Conservation (phyloP, 495 filamentous ascomycete species). For the Aspergillus ellipticus region DNA sequence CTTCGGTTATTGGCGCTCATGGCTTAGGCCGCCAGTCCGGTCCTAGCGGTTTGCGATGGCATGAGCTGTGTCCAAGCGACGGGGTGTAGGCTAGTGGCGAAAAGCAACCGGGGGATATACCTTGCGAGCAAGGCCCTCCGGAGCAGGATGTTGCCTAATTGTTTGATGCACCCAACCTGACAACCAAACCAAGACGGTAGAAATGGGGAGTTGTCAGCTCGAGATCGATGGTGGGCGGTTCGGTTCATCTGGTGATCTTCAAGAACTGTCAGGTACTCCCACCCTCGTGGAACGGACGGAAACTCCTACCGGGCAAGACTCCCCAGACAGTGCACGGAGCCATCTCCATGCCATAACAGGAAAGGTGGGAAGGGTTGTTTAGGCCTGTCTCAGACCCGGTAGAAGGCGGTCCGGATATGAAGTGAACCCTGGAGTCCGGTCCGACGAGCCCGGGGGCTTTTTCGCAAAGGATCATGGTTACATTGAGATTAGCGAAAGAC, state of each 20-base stretch:
- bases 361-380: background rate
- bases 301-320: background rate
- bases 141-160: background rate
- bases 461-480: background rate
- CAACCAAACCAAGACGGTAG: background rate
- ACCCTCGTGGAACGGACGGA: background rate
- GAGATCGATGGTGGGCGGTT: background rate
- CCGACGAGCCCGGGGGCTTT: background rate
- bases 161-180: background rate
- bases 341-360: background rate
- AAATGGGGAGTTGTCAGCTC: background rate
- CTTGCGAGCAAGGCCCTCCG: background rate
- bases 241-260: background rate
- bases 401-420: background rate
- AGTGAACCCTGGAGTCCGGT: background rate
- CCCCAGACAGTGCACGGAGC: background rate
- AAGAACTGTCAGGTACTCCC: slow-evolving; percentile 1
- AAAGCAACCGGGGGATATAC: background rate
- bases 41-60: background rate
- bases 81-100: background rate
- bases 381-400: background rate
- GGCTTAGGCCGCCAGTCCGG: background rate
- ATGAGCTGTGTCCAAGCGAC: background rate
- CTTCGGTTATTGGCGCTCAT: background rate
- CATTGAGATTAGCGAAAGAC: background rate